These are phyloP conservation scores for Penicillium verrucosum DNA, from an alignment of 2,329 filamentous ascomycete genomes.

Conservation along the genomic window DNA sequence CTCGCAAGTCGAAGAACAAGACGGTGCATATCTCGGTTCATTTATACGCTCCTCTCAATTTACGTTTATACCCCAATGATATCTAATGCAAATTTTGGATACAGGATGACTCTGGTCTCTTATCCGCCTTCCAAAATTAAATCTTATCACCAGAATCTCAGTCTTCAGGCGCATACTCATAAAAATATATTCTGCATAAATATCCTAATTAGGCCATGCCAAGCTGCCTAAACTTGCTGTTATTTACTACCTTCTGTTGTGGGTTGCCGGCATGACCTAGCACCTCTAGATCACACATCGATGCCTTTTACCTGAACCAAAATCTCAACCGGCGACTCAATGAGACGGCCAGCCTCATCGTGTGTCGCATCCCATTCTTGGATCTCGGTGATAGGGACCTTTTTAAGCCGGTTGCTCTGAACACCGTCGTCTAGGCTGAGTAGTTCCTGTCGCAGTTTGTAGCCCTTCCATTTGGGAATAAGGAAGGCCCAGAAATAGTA, in stretches of 20 bases:
- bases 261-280: neutral
- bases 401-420: constrained; percentile 50
- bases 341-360: constrained; percentile 43
- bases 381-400: constrained; percentile 51
- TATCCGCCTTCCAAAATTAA: neutral
- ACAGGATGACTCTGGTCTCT: neutral
- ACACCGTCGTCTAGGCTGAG: constrained; percentile 50
- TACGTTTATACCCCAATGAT: neutral
- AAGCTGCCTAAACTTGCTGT: too few species aligned
- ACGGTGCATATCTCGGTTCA: neutral
- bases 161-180: too few species aligned
- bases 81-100: neutral
- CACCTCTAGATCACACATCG: neutral
- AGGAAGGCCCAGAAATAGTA: constrained; percentile 58
- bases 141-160: neutral
- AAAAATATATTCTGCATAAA: too few species aligned
- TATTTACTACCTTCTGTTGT: too few species aligned
- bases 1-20: neutral
- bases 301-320: neutral
- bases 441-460: constrained; percentile 55
- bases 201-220: too few species aligned
- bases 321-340: neutral
- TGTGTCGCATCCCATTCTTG: constrained; percentile 57
- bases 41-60: neutral
- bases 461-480: constrained; percentile 52